Evolutionary conservation across 768 basidiomycete species (phyloP), one percentile per base, ranked within the genome.

Genomic region (Russula vinacea): DNA sequence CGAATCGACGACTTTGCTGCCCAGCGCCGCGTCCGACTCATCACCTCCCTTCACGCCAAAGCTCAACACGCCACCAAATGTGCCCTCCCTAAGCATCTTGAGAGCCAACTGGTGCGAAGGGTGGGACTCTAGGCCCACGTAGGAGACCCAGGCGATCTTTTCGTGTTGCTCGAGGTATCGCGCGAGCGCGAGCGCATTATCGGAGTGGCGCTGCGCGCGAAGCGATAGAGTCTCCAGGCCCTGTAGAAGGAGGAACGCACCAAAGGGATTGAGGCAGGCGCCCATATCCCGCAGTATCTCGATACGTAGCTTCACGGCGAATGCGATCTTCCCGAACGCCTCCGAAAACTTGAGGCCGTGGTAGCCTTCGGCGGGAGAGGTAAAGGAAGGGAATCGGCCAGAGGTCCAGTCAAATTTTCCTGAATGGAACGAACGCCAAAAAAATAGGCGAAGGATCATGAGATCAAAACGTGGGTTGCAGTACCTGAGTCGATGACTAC

Each of bases 331-430:
- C 9, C 88, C 87, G 64, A 92, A 91, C 0, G 81, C 80, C 64
- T 90, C 83, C 62, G 79, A 79, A 71, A 88, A 88, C 39, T 79
- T 78, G 51, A 88, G 74, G 0, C 89, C 90, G 62, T 91, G 87
- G 72, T 90, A 92, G 0, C 88, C 88, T 71, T 89, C 88, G 22
- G 86, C 75, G 0, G 90, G 89, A 61, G 83, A 78, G 2, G 88
- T 90, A 76, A 92, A 89, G 5, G 79, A 79, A 2, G 90, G 87
- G 78, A 91, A 91, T 68, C 80, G 82, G 26, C 86, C 86, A 10
- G 85, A 86, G 3, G 78, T 75, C 87, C 87, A 90, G 77, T 90
- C 85, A 70, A 91, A 92, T 60, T 87, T 88, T 53, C 87, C 85
- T 77, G 64, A 6, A 39, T 56, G 64, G 57, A 54, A 59, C 17